These are phyloP conservation scores for Wickerhamomyces sp. DNA, from an alignment of 1,139 yeast genomes.

Conservation along the genomic window DNA sequence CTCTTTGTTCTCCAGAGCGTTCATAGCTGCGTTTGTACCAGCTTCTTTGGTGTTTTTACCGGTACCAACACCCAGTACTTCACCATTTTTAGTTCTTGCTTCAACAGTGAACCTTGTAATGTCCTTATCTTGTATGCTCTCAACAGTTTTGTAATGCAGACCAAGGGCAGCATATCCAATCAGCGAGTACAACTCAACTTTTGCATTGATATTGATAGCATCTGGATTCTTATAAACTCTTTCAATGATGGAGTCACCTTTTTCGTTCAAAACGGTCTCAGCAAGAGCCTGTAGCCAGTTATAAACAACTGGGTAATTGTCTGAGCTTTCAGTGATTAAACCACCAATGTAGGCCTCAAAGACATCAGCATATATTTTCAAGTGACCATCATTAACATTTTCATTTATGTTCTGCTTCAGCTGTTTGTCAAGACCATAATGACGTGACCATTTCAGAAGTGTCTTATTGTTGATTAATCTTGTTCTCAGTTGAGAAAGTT, in stretches of 20 bases:
- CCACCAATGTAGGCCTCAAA: constrained; percentile 26
- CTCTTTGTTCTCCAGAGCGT: constrained; percentile 54
- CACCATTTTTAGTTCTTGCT: constrained; percentile 59
- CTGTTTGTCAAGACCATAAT: constrained; percentile 64
- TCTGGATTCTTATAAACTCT: constrained; percentile 3
- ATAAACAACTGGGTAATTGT: constrained; percentile 15
- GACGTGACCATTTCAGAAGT: constrained; percentile 62
- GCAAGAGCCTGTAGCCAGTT: constrained; percentile 21
- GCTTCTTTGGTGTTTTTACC: constrained; percentile 64
- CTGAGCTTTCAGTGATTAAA: constrained; percentile 16
- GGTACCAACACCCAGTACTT: constrained; percentile 56
- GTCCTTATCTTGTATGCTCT: constrained; percentile 48
- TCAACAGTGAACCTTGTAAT: constrained; percentile 49
- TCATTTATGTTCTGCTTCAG: constrained; percentile 39
- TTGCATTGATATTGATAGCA: constrained; percentile 30
- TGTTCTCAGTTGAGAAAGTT: constrained; percentile 66
- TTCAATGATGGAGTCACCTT: constrained; percentile 24
- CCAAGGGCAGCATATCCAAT: constrained; percentile 71
- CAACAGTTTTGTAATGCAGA: constrained; percentile 56
- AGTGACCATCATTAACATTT: constrained; percentile 25
- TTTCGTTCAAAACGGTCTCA: constrained; percentile 10
- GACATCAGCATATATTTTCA: constrained; percentile 23
- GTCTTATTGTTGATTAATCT: constrained; percentile 70
- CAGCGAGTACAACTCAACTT: constrained; percentile 68
- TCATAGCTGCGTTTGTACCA: constrained; percentile 67